Evolutionary conservation across 192 early-diverging fungal species (phyloP).

Genomic region (Umbelopsis isabellina): DNA sequence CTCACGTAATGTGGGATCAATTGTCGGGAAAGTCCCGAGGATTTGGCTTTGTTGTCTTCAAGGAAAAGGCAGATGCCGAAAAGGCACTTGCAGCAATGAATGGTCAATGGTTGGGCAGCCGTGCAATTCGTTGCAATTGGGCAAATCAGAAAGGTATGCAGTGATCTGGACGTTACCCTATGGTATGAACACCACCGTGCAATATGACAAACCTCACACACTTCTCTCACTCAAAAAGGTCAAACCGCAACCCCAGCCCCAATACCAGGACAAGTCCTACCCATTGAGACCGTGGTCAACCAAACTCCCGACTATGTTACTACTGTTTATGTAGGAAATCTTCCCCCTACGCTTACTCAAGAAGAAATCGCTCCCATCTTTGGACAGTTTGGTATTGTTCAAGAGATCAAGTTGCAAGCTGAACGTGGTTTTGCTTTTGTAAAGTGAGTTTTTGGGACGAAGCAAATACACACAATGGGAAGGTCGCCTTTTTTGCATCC

Average conservation of each 20-base stretch:
- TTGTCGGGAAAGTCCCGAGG: constrained; percentile 88
- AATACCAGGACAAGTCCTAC: constrained; percentile 51
- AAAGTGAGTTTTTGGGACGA: constrained; percentile 54
- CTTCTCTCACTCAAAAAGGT: constrained; percentile 7
- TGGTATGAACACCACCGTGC: neutral
- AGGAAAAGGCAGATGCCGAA: constrained; percentile 86
- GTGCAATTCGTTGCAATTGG: constrained; percentile 92
- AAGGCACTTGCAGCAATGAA: constrained; percentile 86
- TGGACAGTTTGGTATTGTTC: constrained; percentile 66
- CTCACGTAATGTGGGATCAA: constrained; percentile 93
- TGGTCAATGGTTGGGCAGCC: constrained; percentile 84
- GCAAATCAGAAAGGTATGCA: constrained; percentile 79
- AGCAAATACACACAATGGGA: neutral
- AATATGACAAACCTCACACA: neutral
- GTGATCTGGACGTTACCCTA: constrained; percentile 11
- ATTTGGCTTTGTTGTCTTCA: constrained; percentile 91
- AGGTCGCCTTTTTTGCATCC: neutral
- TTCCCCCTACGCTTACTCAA: constrained; percentile 61
- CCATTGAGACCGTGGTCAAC: constrained; percentile 71
- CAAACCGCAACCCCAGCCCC: constrained; percentile 44
- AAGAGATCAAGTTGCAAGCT: constrained; percentile 83
- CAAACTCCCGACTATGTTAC: constrained; percentile 85
- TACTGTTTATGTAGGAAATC: constrained; percentile 89
- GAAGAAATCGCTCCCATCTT: constrained; percentile 20
- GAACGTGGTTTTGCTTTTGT: constrained; percentile 93